Evolutionary conservation across 1,284 basidiomycete species (phyloP).

Genomic region (Apiotrichum sp.): DNA sequence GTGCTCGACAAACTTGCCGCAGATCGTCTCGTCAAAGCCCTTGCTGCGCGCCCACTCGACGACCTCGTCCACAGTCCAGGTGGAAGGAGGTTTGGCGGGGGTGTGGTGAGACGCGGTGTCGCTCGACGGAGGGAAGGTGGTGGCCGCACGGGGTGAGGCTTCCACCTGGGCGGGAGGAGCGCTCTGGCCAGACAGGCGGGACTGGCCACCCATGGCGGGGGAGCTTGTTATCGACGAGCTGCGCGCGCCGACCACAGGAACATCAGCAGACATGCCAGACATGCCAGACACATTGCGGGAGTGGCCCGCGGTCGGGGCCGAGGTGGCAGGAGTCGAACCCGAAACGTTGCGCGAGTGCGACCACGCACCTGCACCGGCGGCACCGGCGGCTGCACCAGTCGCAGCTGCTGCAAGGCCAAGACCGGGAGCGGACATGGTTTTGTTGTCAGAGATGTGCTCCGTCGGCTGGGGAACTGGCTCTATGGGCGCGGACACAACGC

Average conservation of each 20-base stretch:
- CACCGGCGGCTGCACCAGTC: background rate
- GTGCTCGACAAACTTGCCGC: conserved; percentile 78
- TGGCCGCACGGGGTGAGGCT: background rate
- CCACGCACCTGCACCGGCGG: background rate
- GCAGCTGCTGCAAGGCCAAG: background rate
- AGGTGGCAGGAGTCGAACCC: background rate
- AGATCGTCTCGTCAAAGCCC: conserved; percentile 76
- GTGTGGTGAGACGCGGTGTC: background rate
- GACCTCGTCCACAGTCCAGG: conserved; percentile 86
- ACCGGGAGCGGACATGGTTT: background rate
- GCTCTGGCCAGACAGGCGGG: background rate
- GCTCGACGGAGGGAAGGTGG: background rate
- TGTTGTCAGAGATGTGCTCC: background rate
- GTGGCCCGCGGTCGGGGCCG: too few species aligned
- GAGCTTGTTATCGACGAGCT: background rate
- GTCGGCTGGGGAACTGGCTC: background rate
- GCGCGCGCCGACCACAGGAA: background rate
- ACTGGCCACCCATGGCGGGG: background rate
- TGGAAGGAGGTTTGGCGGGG: conserved; percentile 34
- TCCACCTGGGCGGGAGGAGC: background rate
- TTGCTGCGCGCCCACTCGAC: conserved; percentile 79
- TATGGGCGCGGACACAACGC: background rate
- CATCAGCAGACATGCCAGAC: too few species aligned
- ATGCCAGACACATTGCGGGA: conserved; percentile 1
- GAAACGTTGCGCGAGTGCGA: background rate